Base-by-base conservation (phyloP, 352 stramenopile genomes). In the Globisporangium viniferum region DNA sequence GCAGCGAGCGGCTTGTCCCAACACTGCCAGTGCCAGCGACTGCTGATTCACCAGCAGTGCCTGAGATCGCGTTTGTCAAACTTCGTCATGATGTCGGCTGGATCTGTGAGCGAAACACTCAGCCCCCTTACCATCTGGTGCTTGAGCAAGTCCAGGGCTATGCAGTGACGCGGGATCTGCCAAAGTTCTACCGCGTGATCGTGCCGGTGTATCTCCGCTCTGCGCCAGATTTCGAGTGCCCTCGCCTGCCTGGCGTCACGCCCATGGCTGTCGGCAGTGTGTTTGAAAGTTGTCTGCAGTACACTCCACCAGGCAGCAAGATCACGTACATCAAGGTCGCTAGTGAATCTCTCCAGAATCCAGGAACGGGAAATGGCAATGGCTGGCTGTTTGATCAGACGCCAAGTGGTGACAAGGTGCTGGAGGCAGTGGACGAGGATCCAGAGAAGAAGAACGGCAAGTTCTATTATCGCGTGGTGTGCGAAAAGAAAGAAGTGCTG, bases 291-390 rank as follows among this genome's bases (percentile, higher is more conserved):
- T 89, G 73, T 57, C 68, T 94, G 31, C 83, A 91, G 73, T 93
- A 94, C 66, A 92, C 79, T 6, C 84, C 87, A 49, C 87, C 87
- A 24, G 84, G 83, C 18, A 92, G 84, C 63, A 69, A 73, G 12
- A 91, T 93, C 72, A 93, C 84, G 51, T 94, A 94, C 54, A 79
- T 94, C 60, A 94, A 94, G 59, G 76, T 94, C 33, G 81, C 78
- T 3, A 89, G 73, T 49, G 82, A 88, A 10, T 75, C 80, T 12
- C 73, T 78, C 1, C 70, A 68, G 22, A 71, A 64, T 33, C 62
- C 67, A 36, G 88, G 77, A 64, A 80, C 69, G 12, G 69, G 76
- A 0, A 74, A 59, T 53, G 81, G 78, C n/a, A 77, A 70, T 60
- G 84, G 84, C 18, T 93, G 84, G 84, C 60, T 91, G 9, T 93